phyloP scores from a whole-genome alignment of 495 filamentous ascomycete species.

The Neurospora sublineolata region DNA sequence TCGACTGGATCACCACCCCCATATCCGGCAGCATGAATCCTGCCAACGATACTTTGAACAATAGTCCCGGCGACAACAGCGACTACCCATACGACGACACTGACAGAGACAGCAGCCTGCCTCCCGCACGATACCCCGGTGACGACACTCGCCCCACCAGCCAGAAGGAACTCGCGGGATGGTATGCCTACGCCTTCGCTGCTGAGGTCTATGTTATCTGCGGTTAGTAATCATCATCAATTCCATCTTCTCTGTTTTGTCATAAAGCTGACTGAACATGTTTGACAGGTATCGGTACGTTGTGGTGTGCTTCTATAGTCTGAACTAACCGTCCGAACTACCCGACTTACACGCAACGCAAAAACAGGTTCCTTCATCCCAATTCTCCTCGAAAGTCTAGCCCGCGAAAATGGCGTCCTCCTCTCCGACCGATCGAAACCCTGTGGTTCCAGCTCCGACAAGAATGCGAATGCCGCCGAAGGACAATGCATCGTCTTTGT shows the following conservation, averaged over 20 bases:
- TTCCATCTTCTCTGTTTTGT: background rate
- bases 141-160: conserved; percentile 86
- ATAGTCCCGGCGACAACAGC: conserved; percentile 11
- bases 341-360: conserved; percentile 3
- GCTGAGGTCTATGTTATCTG: conserved; percentile 97
- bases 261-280: background rate
- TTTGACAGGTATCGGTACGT: conserved; percentile 19
- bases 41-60: background rate
- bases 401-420: conserved; percentile 77
- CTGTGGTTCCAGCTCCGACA: conserved; percentile 43
- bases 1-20: background rate
- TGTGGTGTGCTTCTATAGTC: background rate
- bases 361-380: conserved; percentile 79
- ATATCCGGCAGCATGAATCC: conserved; percentile 16
- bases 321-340: background rate
- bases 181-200: conserved; percentile 95
- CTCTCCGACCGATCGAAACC: conserved; percentile 61
- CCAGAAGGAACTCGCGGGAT: conserved; percentile 75
- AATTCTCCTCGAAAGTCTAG: conserved; percentile 88
- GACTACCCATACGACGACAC: background rate
- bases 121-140: conserved; percentile 46
- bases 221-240: conserved; percentile 41
- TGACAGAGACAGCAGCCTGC: background rate
- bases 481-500: conserved; percentile 76
- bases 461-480: conserved; percentile 18